Base-by-base conservation (phyloP, 73 alveolate species). In the Symbiodinium pilosum region DNA sequence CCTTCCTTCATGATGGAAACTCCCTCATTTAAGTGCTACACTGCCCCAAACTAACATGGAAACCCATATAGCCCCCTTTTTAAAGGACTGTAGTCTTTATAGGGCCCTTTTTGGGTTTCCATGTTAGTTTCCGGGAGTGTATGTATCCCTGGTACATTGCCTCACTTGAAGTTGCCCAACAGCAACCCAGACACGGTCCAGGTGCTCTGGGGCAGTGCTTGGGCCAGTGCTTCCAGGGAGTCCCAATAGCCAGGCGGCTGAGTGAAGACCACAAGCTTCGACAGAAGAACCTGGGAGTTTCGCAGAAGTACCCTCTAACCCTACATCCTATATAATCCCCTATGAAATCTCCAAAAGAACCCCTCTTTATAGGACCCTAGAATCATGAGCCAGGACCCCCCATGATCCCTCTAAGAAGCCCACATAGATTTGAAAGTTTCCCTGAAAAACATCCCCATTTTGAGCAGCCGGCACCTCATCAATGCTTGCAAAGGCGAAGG, bases 221-320 rank as follows among this genome's bases (percentile, higher is more conserved):
- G 51, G 12, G 54, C 88, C 89, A 91, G 38, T 21, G 97, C 97
- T 21, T 69, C 89, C 97, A 91, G 64, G 42, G 97, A 91, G 40
- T 91, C 97, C 97, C 97, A 91, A 26, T 43, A 71, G 14, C 54
- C 77, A 32, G 87, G 87, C 8, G 97, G 97, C 56, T 69, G 97
- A 2, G 42, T 54, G 52, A 71, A 68, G 51, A 91, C 71, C 87
- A 59, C 39, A 18, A 91, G 81, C 97, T 81, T 87, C 43, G 34
- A 44, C 77, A 16, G 34, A 7, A 39, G 43, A 20, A 38, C 73
- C 56, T 34, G 36, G 89, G 51, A 32, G 43, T 24, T 75, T n/a
- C 30, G 7, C 28, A 30, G 12, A 26, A 30, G 20, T n/a, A 75
- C 16, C 39, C 28, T 8, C n/a, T 8, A 11, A 1, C 11, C 32